Base-by-base conservation (phyloP, 768 basidiomycete genomes). In the Pisolithus albus region DNA sequence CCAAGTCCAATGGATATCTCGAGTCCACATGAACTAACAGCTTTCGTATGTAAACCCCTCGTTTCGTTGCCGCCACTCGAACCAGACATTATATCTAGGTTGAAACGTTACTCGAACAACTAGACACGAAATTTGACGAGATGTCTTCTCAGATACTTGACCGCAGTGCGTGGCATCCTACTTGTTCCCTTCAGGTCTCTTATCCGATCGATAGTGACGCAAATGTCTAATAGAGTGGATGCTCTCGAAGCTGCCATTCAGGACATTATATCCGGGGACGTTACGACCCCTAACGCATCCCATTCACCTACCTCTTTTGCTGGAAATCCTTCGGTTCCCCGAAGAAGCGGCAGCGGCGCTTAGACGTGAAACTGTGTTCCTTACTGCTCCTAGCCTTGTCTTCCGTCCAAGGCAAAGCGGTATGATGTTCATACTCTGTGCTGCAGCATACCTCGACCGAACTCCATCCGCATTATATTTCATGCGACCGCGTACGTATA, bases 181-280 rank as follows among this genome's bases (percentile, higher is more conserved):
- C 50, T 38, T 50, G 42, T 46, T 42, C 10, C 56, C 49, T 36
- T 49, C 38, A 23, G 38, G 28, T 46, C 19, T 15, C 46, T 15
- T 32, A 16, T 37, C 18, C 53, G 46, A 56, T 38, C 51, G 52
- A 34, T 62, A 95, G 93, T 96, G 93, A 80, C 72, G 50, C 87
- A 92, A 60, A 96, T 95, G 93, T 94, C 92, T 1, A 79, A 81
- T 37, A 80, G 93, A 41, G 92, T 96, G 19, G 92, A 96, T 61
- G 80, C 88, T 16, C 75, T 96, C 28, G 93, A 96, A 63, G 82
- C 82, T 16, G 82, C 92, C 10, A 93, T 96, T 50, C 90, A 93
- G 58, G 92, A 95, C 61, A 88, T 95, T 45, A 92, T 96, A 62
- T 88, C 84, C 54, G 83, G 82, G 26, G 88, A 87, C 53, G 66